phyloP scores from a whole-genome alignment of 345 rosid genomes.

The Barbarea vulgaris region DNA sequence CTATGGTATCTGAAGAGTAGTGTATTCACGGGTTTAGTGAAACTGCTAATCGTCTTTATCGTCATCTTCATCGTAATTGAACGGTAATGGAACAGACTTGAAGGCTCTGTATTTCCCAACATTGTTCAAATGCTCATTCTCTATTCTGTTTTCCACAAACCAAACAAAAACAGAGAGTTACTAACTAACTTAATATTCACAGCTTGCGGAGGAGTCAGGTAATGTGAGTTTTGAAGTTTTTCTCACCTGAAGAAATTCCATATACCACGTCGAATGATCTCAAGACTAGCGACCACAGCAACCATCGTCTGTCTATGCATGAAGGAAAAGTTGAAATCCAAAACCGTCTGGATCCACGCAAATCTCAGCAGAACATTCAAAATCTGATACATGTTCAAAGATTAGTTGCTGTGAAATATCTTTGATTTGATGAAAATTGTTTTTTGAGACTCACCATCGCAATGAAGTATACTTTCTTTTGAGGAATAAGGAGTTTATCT shows the following conservation, averaged over 20 bases:
- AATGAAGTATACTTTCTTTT: slow-evolving; percentile 52
- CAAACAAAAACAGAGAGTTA: slow-evolving; percentile 25
- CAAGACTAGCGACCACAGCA: slow-evolving; percentile 65
- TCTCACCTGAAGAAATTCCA: slow-evolving; percentile 75
- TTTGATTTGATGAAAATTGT: background rate
- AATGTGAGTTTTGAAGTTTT: slow-evolving; percentile 1
- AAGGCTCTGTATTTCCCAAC: slow-evolving; percentile 70
- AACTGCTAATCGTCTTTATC: slow-evolving; percentile 44
- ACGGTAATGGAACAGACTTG: slow-evolving; percentile 70
- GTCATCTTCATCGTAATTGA: slow-evolving; percentile 54
- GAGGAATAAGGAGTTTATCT: slow-evolving; percentile 67
- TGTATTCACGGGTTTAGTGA: background rate
- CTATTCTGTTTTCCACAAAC: slow-evolving; percentile 48
- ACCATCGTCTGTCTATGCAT: slow-evolving; percentile 49
- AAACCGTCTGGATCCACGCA: slow-evolving; percentile 74
- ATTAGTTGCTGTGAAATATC: slow-evolving; percentile 23
- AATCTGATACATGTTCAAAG: slow-evolving; percentile 39
- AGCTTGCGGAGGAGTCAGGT: background rate
- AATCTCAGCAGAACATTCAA: slow-evolving; percentile 61
- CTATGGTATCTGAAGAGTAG: background rate
- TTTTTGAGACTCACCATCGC: slow-evolving; percentile 56
- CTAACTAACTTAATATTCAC: background rate
- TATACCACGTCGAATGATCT: slow-evolving; percentile 70
- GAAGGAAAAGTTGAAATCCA: slow-evolving; percentile 39
- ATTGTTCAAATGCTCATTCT: slow-evolving; percentile 78